Percentiles rank a stretch among this genome's conserved stretches.
Evolutionary conservation across 768 basidiomycete genomes (phyloP).

Genomic region (Trametes meyenii): DNA sequence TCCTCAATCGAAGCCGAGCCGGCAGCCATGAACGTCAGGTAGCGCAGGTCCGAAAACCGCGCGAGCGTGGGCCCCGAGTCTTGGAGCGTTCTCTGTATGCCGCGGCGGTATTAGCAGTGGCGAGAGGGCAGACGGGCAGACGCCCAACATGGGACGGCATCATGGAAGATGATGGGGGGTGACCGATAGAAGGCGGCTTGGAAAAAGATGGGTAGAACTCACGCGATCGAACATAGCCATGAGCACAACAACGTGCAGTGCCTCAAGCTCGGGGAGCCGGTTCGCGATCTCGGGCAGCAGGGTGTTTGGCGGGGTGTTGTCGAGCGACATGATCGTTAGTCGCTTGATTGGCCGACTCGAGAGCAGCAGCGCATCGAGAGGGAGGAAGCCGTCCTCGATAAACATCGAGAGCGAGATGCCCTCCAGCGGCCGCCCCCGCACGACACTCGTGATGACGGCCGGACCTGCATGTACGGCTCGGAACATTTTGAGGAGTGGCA

Average conservation of each 20-base stretch:
- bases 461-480: conserved; percentile 59
- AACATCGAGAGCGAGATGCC: conserved; percentile 57
- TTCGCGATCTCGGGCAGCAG: conserved; percentile 51
- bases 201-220: conserved; percentile 31
- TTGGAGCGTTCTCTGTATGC: conserved; percentile 44
- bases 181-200: background rate
- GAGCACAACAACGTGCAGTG: conserved; percentile 62
- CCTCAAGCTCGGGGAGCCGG: conserved; percentile 55
- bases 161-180: background rate
- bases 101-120: background rate
- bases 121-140: background rate
- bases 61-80: conserved; percentile 43
- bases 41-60: conserved; percentile 45
- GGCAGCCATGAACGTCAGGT: conserved; percentile 64
- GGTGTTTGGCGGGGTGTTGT: conserved; percentile 44
- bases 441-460: conserved; percentile 45
- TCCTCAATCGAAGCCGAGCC: conserved; percentile 34
- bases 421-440: conserved; percentile 51
- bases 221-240: conserved; percentile 51
- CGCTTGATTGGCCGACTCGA: conserved; percentile 46
- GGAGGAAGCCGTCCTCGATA: conserved; percentile 39
- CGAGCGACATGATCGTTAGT: conserved; percentile 63
- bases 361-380: conserved; percentile 47
- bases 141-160: background rate
- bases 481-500: conserved; percentile 52